Conservation (phyloP, 1,284 basidiomycete genomes). For the Ustilago sp. region DNA sequence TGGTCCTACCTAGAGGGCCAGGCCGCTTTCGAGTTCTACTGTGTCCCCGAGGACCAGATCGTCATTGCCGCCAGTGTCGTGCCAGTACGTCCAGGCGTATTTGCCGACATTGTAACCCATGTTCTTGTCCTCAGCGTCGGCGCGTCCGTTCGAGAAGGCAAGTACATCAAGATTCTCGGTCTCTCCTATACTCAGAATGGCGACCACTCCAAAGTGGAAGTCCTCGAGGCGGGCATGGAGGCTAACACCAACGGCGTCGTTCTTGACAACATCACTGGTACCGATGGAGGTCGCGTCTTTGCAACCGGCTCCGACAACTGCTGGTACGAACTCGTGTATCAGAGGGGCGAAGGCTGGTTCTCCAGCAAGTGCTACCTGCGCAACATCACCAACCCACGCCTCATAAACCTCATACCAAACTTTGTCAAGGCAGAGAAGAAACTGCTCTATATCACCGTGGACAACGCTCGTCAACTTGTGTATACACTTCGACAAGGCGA, state of each 20-base stretch:
- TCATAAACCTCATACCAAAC: constrained; percentile 67
- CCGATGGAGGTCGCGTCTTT: constrained; percentile 86
- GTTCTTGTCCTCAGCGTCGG: constrained; percentile 89
- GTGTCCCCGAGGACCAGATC: constrained; percentile 84
- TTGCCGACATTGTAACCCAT: constrained; percentile 90
- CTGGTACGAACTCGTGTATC: constrained; percentile 93
- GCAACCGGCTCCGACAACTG: constrained; percentile 87
- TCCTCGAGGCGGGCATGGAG: constrained; percentile 90
- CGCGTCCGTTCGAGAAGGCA: constrained; percentile 70
- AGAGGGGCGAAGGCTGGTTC: constrained; percentile 92
- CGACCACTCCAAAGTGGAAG: constrained; percentile 75
- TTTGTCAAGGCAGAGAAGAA: constrained; percentile 74
- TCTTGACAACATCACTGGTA: constrained; percentile 85
- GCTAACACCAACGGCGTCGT: constrained; percentile 78
- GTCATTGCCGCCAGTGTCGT: constrained; percentile 77
- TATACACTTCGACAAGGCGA: constrained; percentile 63
- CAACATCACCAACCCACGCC: constrained; percentile 75
- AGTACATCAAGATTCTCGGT: constrained; percentile 86
- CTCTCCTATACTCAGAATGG: constrained; percentile 73
- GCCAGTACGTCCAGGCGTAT: constrained; percentile 74
- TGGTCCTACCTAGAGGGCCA: constrained; percentile 98
- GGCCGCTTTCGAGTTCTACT: constrained; percentile 86
- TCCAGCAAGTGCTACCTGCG: constrained; percentile 80
- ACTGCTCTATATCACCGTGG: constrained; percentile 59
- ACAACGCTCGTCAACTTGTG: constrained; percentile 58